Percentiles rank a stretch among this genome's conserved stretches.
These are phyloP conservation scores for Thraustotheca clavata DNA, from an alignment of 352 stramenopile species.

Conservation along the genomic window DNA sequence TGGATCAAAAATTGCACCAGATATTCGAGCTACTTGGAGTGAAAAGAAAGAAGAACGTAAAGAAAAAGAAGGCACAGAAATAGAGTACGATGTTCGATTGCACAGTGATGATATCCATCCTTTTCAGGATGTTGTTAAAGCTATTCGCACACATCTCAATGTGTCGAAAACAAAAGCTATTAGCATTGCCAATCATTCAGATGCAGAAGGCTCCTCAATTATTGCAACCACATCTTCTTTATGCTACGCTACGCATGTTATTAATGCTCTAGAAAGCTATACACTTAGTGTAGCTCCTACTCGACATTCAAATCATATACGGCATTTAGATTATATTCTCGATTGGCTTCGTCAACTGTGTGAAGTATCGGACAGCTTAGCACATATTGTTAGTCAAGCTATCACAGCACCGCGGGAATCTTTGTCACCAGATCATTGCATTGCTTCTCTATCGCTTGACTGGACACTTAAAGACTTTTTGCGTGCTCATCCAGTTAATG, in stretches of 20 bases:
- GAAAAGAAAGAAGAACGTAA: slow-evolving; percentile 15
- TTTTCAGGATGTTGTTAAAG: slow-evolving; percentile 61
- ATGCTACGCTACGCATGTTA: slow-evolving; percentile 37
- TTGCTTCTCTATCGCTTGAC: not conserved
- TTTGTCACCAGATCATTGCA: not conserved
- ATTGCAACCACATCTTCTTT: slow-evolving; percentile 33
- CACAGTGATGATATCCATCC: slow-evolving; percentile 82
- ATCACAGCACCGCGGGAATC: slow-evolving; percentile 20
- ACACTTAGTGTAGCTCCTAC: slow-evolving; percentile 54
- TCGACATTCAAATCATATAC: slow-evolving; percentile 65
- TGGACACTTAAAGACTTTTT: not conserved
- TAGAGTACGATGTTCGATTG: slow-evolving; percentile 51
- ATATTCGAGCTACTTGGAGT: not conserved
- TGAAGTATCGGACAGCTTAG: slow-evolving; percentile 56
- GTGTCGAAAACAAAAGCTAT: slow-evolving; percentile 45
- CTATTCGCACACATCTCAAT: slow-evolving; percentile 43
- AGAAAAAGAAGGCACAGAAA: slow-evolving; percentile 11
- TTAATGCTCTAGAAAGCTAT: slow-evolving; percentile 42
- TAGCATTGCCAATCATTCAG: slow-evolving; percentile 42
- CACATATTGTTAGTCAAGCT: slow-evolving; percentile 55
- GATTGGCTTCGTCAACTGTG: slow-evolving; percentile 71
- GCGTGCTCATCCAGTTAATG: not conserved
- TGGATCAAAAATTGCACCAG: not conserved
- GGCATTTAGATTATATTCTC: slow-evolving; percentile 38
- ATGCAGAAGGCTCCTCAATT: slow-evolving; percentile 46